Conservation (phyloP, 2,329 filamentous ascomycete species). For the Pseudogymnoascus sp. region DNA sequence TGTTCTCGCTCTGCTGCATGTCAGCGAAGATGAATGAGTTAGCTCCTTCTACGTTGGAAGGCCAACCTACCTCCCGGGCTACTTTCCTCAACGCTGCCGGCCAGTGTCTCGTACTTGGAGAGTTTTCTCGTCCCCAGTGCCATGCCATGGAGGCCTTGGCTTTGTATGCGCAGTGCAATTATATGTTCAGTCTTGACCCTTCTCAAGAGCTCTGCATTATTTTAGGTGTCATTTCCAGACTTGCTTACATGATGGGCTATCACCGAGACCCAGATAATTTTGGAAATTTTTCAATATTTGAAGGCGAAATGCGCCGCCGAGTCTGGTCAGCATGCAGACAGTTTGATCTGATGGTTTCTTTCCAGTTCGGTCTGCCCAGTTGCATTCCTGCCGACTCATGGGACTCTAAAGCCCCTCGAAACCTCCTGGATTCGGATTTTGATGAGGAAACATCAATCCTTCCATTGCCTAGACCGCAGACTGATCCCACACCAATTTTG, state of each 20-base stretch:
- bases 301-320: constrained; percentile 26
- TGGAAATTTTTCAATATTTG: constrained; percentile 21
- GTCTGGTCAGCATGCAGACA: constrained; percentile 24
- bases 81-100: constrained; percentile 16
- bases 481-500: constrained; percentile 21
- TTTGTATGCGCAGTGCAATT: constrained; percentile 22
- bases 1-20: constrained; percentile 21
- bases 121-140: constrained; percentile 21
- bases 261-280: constrained; percentile 21
- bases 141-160: constrained; percentile 20
- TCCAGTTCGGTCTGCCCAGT: constrained; percentile 26
- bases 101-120: constrained; percentile 22
- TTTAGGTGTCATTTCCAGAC: constrained; percentile 20
- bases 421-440: constrained; percentile 26
- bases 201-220: constrained; percentile 22
- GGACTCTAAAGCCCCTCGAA: constrained; percentile 22
- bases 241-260: constrained; percentile 26
- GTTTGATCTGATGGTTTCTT: constrained; percentile 25
- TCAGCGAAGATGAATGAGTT: constrained; percentile 10
- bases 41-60: neutral
- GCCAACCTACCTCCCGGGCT: neutral
- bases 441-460: constrained; percentile 20
- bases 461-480: constrained; percentile 20
- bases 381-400: constrained; percentile 21
- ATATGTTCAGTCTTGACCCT: constrained; percentile 21